Percentiles rank a stretch among this genome's conserved stretches.
Evolutionary conservation across 176 grass and related monocot genomes (phyloP).

Genomic region (Eragrostis nindensis): DNA sequence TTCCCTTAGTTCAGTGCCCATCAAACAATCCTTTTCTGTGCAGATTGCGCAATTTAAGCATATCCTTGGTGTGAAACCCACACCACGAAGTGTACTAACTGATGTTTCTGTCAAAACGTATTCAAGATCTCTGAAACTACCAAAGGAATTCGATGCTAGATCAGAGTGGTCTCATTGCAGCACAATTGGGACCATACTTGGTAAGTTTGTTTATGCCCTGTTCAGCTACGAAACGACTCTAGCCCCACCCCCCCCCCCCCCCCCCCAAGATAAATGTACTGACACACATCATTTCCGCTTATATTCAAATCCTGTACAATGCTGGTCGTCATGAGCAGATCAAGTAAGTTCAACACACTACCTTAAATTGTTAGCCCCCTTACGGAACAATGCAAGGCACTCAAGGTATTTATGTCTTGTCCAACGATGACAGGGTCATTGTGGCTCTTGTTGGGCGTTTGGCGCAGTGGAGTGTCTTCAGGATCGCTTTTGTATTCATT

Average conservation of each 20-base stretch:
- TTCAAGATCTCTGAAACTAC: slow-evolving; percentile 53
- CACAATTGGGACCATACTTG: slow-evolving; percentile 88
- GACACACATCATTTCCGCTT: slow-evolving; percentile 7
- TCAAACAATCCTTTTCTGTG: slow-evolving; percentile 12
- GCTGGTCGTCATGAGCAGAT: slow-evolving; percentile 57
- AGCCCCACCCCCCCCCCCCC: too few relatives aligned
- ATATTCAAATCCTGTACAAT: slow-evolving; percentile 20
- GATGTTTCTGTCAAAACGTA: slow-evolving; percentile 58
- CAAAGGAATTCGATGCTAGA: slow-evolving; percentile 81
- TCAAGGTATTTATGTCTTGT: slow-evolving; percentile 24
- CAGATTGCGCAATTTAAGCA: slow-evolving; percentile 83
- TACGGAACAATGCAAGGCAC: neutral
- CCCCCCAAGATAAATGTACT: neutral
- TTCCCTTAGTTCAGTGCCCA: neutral
- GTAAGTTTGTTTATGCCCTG: slow-evolving; percentile 41
- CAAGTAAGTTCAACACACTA: slow-evolving; percentile 61
- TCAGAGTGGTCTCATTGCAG: slow-evolving; percentile 72
- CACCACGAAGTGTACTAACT: slow-evolving; percentile 34
- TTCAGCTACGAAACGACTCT: neutral
- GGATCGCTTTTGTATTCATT: slow-evolving; percentile 95
- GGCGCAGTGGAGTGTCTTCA: slow-evolving; percentile 86
- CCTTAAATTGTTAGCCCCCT: slow-evolving; percentile 3
- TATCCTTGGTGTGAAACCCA: slow-evolving; percentile 84
- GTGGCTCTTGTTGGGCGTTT: slow-evolving; percentile 96
- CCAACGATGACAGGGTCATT: slow-evolving; percentile 70